Evolutionary conservation across 169 alveolate genomes (phyloP), one percentile per base, ranked within the genome.

Genomic region (Plasmodium reichenowi): DNA sequence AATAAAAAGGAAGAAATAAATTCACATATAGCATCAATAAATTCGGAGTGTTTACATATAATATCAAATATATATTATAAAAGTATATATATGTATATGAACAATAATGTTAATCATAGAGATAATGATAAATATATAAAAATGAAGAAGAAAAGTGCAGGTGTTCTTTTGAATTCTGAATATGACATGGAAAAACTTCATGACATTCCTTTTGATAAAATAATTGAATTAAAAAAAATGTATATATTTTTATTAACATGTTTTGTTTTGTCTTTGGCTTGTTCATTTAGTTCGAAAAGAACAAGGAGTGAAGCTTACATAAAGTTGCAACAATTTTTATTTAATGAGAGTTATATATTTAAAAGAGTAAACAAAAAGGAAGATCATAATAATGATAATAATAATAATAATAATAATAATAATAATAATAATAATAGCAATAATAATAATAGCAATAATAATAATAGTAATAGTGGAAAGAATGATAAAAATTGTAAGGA

Each of bases 261-360:
- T 45, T 86, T 86, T 86, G 85, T 86, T 20, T 17, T 86, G n/a
- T 86, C 92, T 12, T 20, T 86, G 26, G 86, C 92, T 1, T 86
- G 92, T 62, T 86, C 92, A 15, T 86, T 86, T 52, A 86, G 92
- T 62, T 86, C 92, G 17, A 86, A 86, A 54, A 86, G 71, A 26
- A 86, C 92, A 20, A 71, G 92, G 43, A 86, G 88, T 72, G 92
- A 86, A 86, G 88, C 92, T 12, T 86, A 86, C 54, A 72, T 86
- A 70, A 86, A 70, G 22, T 54, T 86, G 32, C 92, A 86, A 50
- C 88, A 86, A 47, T 86, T 86, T 67, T 38, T 86, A 64, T 86
- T 86, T 86, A 86, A 72, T 86, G 92, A 86, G 56, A 86, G 72
- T 86, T 86, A 86, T 58, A 86, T 86, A 59, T 86, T 70, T 32